Evolutionary conservation across 345 rosid genomes (phyloP), one percentile per base, ranked within the genome.

Genomic region (Salix brachista): DNA sequence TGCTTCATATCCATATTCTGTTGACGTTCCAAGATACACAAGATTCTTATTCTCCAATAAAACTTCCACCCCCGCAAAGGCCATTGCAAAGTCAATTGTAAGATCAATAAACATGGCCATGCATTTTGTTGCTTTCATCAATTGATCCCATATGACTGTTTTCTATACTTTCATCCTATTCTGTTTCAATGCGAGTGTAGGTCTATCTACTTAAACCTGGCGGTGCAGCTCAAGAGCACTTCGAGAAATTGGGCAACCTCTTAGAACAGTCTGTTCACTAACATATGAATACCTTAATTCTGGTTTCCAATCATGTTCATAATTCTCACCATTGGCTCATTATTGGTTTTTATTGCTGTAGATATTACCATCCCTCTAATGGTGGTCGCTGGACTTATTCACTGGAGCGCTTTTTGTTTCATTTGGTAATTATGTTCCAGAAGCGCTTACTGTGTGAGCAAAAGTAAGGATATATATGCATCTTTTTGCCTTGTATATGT

Each of bases 361-460:
- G 99, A 79, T 93, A 93, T 83, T 96, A 93, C 80, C 98, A 96
- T 84, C 99, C 99, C 26, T 96, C 99, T 70, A 96, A 93, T 81
- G 99, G 99, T 75, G 99, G 99, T 62, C 96, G 98, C 61, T 96
- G 99, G 99, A 96, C 99, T 77, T 93, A 91, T 86, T 90, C 98
- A 73, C 80, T 96, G 91, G 97, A 96, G 85, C 84, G 94, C 6
- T 90, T 93, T 87, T 87, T 96, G 86, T 81, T 90, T 62, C 73
- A 91, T 85, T 83, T 92, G 86, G 99, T 91, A 30, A 80, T 81
- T 65, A 84, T 98, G 67, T 96, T 96, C 86, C 98, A 93, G 88
- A 91, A 92, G 81, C 96, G 99, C 61, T 85, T 93, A 80, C 94
- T 89, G 82, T 88, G 76, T 69, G 96, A 96, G 87, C 98, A 92